A percentile compares a stretch with the other conserved stretches of the same genome.
phyloP scores from a whole-genome alignment of 1,139 yeast genomes.

The Saccharomyces pastorianus region DNA sequence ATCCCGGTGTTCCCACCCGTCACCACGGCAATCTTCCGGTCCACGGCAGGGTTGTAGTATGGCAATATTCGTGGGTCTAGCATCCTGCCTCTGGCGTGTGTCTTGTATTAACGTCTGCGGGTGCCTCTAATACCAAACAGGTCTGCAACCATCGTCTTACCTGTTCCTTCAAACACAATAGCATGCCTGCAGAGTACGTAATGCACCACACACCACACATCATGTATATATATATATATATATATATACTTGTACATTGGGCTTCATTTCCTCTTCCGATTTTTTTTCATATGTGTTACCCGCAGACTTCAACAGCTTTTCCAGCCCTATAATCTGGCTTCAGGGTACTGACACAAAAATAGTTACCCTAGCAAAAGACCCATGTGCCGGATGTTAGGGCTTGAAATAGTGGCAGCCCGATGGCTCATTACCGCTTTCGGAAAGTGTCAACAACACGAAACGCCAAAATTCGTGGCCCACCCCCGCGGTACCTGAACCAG shows the following conservation, averaged over 20 bases:
- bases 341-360: too few species aligned
- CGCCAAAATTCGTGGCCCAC: background rate
- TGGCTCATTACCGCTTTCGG: background rate
- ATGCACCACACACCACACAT: background rate
- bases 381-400: background rate
- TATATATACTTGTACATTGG: background rate
- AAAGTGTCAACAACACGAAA: background rate
- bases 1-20: slow-evolving; percentile 80
- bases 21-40: slow-evolving; percentile 55
- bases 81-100: slow-evolving; percentile 7
- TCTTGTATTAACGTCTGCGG: background rate
- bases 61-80: slow-evolving; percentile 30
- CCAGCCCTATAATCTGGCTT: too few species aligned
- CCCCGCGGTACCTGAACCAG: background rate
- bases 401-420: too few species aligned
- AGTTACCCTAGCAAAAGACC: background rate
- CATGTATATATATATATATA: background rate
- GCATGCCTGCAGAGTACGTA: background rate
- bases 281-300: background rate
- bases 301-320: background rate
- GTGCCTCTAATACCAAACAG: background rate
- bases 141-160: background rate
- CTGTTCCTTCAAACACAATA: background rate
- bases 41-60: slow-evolving; percentile 31
- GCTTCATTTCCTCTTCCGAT: background rate